These are phyloP conservation scores for Jatropha podagrica DNA, from an alignment of 441 rosid genomes.

Conservation along the genomic window DNA sequence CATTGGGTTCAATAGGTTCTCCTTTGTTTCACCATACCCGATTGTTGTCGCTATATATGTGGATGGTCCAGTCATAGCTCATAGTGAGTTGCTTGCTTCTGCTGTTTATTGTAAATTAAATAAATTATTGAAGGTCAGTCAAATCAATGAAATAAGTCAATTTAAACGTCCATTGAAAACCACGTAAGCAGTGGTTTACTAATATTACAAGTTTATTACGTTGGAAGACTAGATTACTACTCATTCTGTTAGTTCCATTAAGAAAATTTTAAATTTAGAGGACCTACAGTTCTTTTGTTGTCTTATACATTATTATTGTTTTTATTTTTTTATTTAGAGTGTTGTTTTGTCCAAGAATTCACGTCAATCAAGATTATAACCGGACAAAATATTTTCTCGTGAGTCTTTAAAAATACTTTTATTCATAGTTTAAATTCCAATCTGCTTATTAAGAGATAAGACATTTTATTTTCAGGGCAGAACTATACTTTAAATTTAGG, in stretches of 20 bases:
- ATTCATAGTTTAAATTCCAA: too few species aligned
- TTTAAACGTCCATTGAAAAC: background rate
- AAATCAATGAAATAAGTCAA: background rate
- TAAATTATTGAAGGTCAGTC: background rate
- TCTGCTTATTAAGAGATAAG: too few species aligned
- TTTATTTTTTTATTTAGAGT: too few species aligned
- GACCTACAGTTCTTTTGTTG: constrained; percentile 10
- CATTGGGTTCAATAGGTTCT: constrained; percentile 3
- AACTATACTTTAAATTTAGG: too few species aligned
- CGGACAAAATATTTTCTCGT: too few species aligned
- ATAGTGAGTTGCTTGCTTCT: background rate
- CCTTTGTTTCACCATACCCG: background rate
- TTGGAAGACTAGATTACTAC: background rate
- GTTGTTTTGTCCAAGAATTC: too few species aligned
- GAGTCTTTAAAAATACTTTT: too few species aligned
- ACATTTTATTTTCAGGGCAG: too few species aligned
- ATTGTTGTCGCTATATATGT: background rate
- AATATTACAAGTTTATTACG: background rate
- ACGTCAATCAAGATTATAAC: too few species aligned
- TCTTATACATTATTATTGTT: background rate
- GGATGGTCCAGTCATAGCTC: background rate
- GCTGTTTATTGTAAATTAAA: background rate
- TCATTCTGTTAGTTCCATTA: background rate
- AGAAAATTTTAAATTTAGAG: background rate
- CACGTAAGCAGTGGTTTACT: background rate